Conservation (phyloP, 345 rosid genomes). For the Brassica juncea region DNA sequence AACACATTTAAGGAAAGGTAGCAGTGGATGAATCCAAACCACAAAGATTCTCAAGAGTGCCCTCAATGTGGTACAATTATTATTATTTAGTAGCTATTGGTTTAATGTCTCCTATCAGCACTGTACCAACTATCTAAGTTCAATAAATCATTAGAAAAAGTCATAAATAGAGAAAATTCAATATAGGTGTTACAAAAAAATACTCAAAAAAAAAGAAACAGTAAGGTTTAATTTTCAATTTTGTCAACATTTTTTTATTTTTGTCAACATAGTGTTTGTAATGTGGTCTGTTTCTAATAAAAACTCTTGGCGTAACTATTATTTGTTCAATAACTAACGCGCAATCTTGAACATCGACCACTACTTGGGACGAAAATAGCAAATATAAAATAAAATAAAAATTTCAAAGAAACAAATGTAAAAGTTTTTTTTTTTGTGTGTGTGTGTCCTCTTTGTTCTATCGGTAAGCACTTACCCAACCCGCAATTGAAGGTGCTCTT, state of each 20-base stretch:
- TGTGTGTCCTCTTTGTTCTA: background rate
- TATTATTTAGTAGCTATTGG: background rate
- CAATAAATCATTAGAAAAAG: background rate
- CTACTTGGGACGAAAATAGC: conserved; percentile 20
- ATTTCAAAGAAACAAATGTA: too few relatives aligned
- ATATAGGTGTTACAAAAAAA: background rate
- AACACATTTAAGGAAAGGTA: background rate
- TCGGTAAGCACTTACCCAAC: conserved; percentile 31
- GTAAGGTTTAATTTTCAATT: background rate
- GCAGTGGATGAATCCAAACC: background rate
- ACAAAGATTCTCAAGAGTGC: background rate
- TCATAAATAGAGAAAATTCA: background rate
- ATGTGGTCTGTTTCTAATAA: background rate
- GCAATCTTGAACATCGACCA: conserved; percentile 32
- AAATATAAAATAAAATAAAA: background rate
- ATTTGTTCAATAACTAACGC: background rate
- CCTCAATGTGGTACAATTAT: background rate
- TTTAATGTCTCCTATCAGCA: background rate
- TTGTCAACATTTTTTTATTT: too few relatives aligned
- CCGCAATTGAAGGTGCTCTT: conserved; percentile 42
- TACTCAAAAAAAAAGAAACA: background rate
- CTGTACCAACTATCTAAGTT: background rate
- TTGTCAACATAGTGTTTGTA: background rate
- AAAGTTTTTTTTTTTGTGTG: background rate
- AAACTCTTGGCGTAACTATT: background rate